Evolutionary conservation across 805 yeast species (phyloP), one percentile per base, ranked within the genome.

Genomic region (Scheffersomyces amazonensis): DNA sequence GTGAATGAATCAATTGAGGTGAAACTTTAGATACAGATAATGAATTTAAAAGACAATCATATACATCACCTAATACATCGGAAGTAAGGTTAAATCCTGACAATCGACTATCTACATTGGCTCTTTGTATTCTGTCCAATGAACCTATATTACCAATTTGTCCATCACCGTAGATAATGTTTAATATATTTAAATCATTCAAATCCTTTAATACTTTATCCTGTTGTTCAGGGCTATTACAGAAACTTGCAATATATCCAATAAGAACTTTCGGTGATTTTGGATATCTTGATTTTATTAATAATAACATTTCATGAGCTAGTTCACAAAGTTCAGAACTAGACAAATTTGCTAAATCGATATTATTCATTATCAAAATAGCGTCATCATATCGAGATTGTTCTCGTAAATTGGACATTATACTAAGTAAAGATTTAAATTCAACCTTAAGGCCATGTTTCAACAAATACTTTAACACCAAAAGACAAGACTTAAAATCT

Each of bases 171-270:
- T 59, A 52, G 2, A 56, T 41, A 3, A 56, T 28, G 2, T 56
- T 55, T 17, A 66, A 42, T 16, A 67, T 22, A 20, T 52, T 43
- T 20, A 66, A 42, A 3, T 59, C 54, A 29, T 60, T 53, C 11
- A 68, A 47, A 1, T 58, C 36, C 3, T 48, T 36, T 10, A 57
- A 45, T 0, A 54, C 54, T 3, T 34, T 22, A 2, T 45, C 35
- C 6, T 42, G 28, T 1, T 30, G 33, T 16, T 32, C 37, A 8
- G 40, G 41, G 5, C 13, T 18, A 11, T 41, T 41, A 39, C 58
- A 66, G 15, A 64, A 41, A 1, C 67, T 49, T 0, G 59, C 55
- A 22, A 58, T 54, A 46, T 69, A 69, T 2, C 72, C 73, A 4
- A 63, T 47, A 4, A 66, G 46, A 3, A 66, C 53, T 24, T 64